Base-by-base conservation (phyloP, 371 early-diverging fungal species). In the Apophysomyces elegans region DNA sequence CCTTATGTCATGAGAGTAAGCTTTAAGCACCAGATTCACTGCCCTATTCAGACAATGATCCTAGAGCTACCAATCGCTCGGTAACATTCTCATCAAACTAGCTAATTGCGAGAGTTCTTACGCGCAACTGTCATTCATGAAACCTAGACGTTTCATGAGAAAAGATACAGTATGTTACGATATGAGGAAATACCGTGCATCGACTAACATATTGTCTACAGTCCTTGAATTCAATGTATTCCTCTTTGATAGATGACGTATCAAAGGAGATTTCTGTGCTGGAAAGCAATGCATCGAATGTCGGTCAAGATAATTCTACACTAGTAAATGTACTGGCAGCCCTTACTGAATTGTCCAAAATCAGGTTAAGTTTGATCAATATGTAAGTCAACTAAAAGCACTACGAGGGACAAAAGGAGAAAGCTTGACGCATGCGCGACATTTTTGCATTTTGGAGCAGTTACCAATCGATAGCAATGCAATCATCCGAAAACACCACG, bases 141-240 rank as follows among this genome's bases (percentile, higher is more conserved):
- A 78, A 35, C 75, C 83, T 1, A 74, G 78, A 45, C 79, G 80
- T 78, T 83, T 79, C 65, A 68, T 77, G 70, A 68, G 83, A 63
- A 83, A 83, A 68, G 83, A 83, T 47, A 68, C 74, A 21, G 81
- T 74, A 78, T 70, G 71, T 56, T 2, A 18, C 7, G 14, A 13
- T 6, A 9, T 5, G 1, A 16, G 4, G 21, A 9, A 50, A 9
- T 21, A 7, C 54, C 54, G n/a, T 21, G n/a, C 21, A 21, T 16
- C 2, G 8, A 13, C 3, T 13, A 13, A 41, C 41, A 5, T 11
- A 11, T 21, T 18, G 9, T 0, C 18, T 21, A n/a, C 43, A 77
- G 77, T 68, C 73, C 7, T 62, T 79, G 14, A 71, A 71, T 44
- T 59, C 74, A 7, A 37, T 81, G 7, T 82, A 82, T 63, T 58